Conservation (phyloP, 176 grass and related monocot genomes). For the Paspalum notatum region DNA sequence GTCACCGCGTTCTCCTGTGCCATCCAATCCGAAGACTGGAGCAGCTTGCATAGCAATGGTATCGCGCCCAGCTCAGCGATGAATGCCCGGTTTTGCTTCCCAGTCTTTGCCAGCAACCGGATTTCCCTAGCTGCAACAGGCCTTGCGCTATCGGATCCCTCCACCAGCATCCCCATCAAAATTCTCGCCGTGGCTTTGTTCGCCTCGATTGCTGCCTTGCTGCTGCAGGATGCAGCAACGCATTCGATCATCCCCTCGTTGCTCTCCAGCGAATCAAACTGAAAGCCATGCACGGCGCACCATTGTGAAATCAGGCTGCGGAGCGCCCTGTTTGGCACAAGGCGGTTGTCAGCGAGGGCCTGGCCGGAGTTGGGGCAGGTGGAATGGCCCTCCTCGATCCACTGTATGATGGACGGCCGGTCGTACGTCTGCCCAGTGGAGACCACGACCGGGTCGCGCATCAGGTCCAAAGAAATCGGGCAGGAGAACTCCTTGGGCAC, state of each 20-base stretch:
- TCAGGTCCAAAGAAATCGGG: constrained; percentile 91
- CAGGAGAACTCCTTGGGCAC: constrained; percentile 96
- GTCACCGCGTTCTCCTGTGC: constrained; percentile 95
- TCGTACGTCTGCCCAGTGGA: constrained; percentile 95
- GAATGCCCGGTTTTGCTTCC: constrained; percentile 75
- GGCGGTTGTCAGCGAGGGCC: constrained; percentile 54
- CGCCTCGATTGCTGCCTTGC: constrained; percentile 63
- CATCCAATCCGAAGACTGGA: constrained; percentile 60
- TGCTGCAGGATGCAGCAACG: constrained; percentile 60
- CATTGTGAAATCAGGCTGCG: constrained; percentile 87
- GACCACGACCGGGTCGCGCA: constrained; percentile 78
- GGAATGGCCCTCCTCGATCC: constrained; percentile 90
- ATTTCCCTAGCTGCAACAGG: constrained; percentile 69
- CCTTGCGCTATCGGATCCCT: constrained; percentile 56
- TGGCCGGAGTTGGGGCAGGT: constrained; percentile 91
- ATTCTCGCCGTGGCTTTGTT: constrained; percentile 77
- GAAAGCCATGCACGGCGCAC: constrained; percentile 68
- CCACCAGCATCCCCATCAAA: constrained; percentile 60
- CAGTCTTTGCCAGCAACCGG: constrained; percentile 83
- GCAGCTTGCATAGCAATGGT: constrained; percentile 66
- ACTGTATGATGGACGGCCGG: constrained; percentile 86
- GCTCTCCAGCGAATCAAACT: constrained; percentile 69
- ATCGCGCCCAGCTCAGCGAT: constrained; percentile 85
- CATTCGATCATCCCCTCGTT: constrained; percentile 62
- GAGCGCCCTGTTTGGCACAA: constrained; percentile 69